Percentiles rank a stretch among this genome's conserved stretches.
Evolutionary conservation across 371 early-diverging fungal species (phyloP).

Genomic region (Conidiobolus incongruus): DNA sequence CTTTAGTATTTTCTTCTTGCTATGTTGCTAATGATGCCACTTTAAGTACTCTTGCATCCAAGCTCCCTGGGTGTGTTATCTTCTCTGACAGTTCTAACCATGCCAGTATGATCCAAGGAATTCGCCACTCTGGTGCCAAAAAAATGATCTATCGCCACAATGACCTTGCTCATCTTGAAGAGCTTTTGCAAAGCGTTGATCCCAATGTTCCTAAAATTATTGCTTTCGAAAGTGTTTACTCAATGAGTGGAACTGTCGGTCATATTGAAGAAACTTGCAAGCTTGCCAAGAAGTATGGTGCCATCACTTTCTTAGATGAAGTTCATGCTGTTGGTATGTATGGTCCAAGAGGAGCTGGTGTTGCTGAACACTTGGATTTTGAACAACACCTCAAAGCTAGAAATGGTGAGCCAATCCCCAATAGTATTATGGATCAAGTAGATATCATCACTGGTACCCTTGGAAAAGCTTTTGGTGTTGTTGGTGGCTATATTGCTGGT

Average conservation of each 20-base stretch:
- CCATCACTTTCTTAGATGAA: constrained; percentile 94
- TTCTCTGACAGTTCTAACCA: constrained; percentile 90
- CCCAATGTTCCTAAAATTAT: constrained; percentile 78
- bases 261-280: constrained; percentile 80
- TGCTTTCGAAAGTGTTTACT: constrained; percentile 95
- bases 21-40: constrained; percentile 97
- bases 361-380: constrained; percentile 85
- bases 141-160: constrained; percentile 93
- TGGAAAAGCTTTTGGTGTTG: constrained; percentile 94
- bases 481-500: constrained; percentile 94
- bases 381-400: constrained; percentile 24
- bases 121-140: constrained; percentile 71
- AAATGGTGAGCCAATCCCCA: constrained; percentile 15
- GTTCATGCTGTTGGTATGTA: constrained; percentile 99
- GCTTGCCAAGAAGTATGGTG: constrained; percentile 90
- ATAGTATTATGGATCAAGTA: constrained; percentile 60
- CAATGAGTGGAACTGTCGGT: constrained; percentile 96
- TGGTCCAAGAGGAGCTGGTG: constrained; percentile 87
- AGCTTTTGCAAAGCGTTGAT: constrained; percentile 51
- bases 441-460: constrained; percentile 96
- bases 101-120: constrained; percentile 98
- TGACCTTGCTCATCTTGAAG: constrained; percentile 76
- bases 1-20: constrained; percentile 94
- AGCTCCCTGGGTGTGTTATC: constrained; percentile 82
- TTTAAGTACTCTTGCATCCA: constrained; percentile 69